phyloP scores from a whole-genome alignment of 1,139 yeast genomes.

The Yueomyces sp. region DNA sequence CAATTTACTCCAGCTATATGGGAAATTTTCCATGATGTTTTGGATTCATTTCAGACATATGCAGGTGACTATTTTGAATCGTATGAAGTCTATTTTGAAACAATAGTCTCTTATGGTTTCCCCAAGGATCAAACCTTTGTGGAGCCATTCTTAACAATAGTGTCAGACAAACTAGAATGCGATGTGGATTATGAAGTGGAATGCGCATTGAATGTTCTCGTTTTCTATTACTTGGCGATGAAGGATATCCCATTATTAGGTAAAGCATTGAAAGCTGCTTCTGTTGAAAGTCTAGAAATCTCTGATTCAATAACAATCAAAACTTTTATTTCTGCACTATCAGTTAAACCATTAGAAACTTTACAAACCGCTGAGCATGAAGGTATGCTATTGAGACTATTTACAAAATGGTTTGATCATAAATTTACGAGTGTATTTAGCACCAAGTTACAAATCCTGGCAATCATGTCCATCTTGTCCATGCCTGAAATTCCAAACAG shows the following conservation, averaged over 20 bases:
- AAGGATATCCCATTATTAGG: conserved; percentile 27
- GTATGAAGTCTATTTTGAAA: conserved; percentile 61
- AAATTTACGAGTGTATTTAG: conserved; percentile 62
- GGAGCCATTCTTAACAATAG: conserved; percentile 17
- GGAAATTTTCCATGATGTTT: conserved; percentile 25
- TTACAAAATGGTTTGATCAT: conserved; percentile 56
- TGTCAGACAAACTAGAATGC: conserved; percentile 24
- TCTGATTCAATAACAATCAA: conserved; percentile 35
- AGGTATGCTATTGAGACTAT: conserved; percentile 36
- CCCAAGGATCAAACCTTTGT: conserved; percentile 31
- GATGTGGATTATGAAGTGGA: conserved; percentile 30
- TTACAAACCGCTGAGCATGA: conserved; percentile 39
- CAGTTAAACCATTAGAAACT: conserved; percentile 49
- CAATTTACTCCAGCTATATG: conserved; percentile 26
- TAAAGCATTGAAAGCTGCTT: conserved; percentile 18
- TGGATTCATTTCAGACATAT: conserved; percentile 39
- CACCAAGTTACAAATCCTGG: conserved; percentile 58
- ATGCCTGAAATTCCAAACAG: conserved; percentile 28
- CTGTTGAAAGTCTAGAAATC: conserved; percentile 18
- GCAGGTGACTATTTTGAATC: conserved; percentile 66
- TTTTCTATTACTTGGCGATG: conserved; percentile 23
- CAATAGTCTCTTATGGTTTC: conserved; percentile 61
- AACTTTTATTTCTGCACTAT: conserved; percentile 51
- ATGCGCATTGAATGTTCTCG: conserved; percentile 28
- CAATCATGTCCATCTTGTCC: conserved; percentile 39